Conservation (phyloP, 768 basidiomycete species). For the Lepiota subincarnata region DNA sequence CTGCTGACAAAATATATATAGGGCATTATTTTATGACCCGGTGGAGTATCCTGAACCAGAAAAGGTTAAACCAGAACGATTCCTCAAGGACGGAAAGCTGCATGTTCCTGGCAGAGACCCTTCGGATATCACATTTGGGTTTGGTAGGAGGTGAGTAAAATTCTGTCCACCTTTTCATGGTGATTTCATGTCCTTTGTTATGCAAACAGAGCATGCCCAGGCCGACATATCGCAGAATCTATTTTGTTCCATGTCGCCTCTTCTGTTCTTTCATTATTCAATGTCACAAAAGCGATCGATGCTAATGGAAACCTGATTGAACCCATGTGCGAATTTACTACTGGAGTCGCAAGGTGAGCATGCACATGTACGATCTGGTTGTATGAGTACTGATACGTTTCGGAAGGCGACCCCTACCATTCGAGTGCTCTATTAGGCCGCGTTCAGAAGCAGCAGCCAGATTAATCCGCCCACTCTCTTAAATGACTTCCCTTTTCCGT, state of each 20-base stretch:
- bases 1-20: background rate
- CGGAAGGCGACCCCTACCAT: conserved; percentile 16
- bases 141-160: background rate
- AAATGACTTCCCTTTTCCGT: too few species aligned
- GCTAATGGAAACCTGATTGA: conserved; percentile 8
- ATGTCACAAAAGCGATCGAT: conserved; percentile 14
- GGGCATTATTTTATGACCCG: conserved; percentile 17
- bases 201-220: conserved; percentile 21
- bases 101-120: background rate
- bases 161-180: too few species aligned
- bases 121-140: background rate
- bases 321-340: conserved; percentile 9
- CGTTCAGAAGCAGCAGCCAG: conserved; percentile 17
- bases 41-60: conserved; percentile 16
- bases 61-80: conserved; percentile 19
- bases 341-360: conserved; percentile 9
- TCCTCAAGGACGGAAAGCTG: conserved; percentile 17
- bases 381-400: background rate
- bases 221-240: conserved; percentile 15
- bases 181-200: background rate
- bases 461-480: conserved; percentile 13
- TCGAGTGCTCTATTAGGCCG: conserved; percentile 23
- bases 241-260: conserved; percentile 14
- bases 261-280: conserved; percentile 13
- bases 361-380: background rate